These are phyloP conservation scores for Curvularia eragrostidis DNA, from an alignment of 2,329 filamentous ascomycete species.

Conservation along the genomic window DNA sequence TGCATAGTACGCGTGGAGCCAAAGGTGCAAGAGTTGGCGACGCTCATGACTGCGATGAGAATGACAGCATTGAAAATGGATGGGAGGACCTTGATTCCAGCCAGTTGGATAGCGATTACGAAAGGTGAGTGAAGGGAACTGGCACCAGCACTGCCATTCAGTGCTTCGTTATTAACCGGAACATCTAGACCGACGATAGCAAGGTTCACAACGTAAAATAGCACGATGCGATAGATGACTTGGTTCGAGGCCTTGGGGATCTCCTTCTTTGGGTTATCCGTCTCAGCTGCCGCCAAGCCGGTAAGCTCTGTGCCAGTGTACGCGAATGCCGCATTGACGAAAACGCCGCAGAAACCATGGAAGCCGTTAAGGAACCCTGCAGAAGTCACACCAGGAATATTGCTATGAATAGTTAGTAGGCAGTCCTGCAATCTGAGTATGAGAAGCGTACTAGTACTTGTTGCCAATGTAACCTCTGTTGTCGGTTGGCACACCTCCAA, in stretches of 20 bases:
- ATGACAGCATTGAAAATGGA: conserved; percentile 72
- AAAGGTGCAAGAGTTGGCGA: conserved; percentile 64
- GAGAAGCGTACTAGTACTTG: too few relatives aligned
- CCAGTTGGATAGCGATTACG: conserved; percentile 68
- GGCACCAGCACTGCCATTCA: conserved; percentile 15
- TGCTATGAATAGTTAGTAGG: too few relatives aligned
- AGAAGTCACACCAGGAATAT: too few relatives aligned
- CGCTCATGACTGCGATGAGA: conserved; percentile 64
- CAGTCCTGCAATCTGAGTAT: too few relatives aligned
- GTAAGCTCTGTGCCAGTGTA: conserved; percentile 68
- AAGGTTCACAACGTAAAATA: too few relatives aligned
- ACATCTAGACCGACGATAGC: too few relatives aligned
- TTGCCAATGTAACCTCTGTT: too few relatives aligned
- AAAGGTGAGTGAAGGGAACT: conserved; percentile 61
- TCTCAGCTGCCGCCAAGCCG: conserved; percentile 64
- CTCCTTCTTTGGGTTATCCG: conserved; percentile 58
- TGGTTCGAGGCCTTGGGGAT: conserved; percentile 53
- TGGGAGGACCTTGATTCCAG: conserved; percentile 65
- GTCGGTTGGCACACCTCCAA: too few relatives aligned
- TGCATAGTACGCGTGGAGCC: conserved; percentile 63
- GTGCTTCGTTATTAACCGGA: too few relatives aligned
- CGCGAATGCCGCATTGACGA: conserved; percentile 67
- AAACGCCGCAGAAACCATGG: conserved; percentile 67
- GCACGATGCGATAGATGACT: conserved; percentile 41
- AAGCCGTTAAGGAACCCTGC: conserved; percentile 61